phyloP scores from a whole-genome alignment of 345 rosid species.

The Syzygium aromaticum region DNA sequence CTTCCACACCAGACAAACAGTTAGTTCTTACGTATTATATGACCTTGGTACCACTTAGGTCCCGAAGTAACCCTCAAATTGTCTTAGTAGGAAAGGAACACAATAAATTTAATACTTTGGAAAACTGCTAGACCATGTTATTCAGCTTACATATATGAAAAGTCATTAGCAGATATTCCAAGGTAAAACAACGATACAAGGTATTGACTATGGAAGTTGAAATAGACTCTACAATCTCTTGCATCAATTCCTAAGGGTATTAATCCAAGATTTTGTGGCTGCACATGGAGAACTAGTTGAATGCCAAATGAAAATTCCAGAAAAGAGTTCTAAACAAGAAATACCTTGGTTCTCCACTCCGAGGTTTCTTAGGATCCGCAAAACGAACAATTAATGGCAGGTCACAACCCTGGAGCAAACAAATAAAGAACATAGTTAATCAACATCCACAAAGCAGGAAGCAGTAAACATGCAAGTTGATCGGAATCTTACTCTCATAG shows the following conservation, averaged over 20 bases:
- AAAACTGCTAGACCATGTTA: background rate
- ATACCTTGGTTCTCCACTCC: constrained; percentile 66
- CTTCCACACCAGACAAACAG: background rate
- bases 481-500: constrained; percentile 48
- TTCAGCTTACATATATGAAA: background rate
- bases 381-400: constrained; percentile 70
- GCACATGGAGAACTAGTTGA: background rate
- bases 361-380: constrained; percentile 72
- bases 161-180: background rate
- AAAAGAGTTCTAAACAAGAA: constrained; percentile 2
- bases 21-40: background rate
- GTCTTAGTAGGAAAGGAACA: background rate
- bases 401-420: constrained; percentile 62
- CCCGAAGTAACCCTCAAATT: background rate
- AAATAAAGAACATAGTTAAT: background rate
- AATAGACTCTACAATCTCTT: background rate
- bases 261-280: constrained; percentile 15
- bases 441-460: constrained; percentile 4
- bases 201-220: background rate
- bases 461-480: background rate
- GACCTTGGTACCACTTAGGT: background rate
- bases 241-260: constrained; percentile 3
- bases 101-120: background rate
- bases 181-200: background rate
- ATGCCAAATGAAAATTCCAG: background rate